Evolutionary conservation across 805 yeast species (phyloP).

Genomic region (Candida tibetensis): DNA sequence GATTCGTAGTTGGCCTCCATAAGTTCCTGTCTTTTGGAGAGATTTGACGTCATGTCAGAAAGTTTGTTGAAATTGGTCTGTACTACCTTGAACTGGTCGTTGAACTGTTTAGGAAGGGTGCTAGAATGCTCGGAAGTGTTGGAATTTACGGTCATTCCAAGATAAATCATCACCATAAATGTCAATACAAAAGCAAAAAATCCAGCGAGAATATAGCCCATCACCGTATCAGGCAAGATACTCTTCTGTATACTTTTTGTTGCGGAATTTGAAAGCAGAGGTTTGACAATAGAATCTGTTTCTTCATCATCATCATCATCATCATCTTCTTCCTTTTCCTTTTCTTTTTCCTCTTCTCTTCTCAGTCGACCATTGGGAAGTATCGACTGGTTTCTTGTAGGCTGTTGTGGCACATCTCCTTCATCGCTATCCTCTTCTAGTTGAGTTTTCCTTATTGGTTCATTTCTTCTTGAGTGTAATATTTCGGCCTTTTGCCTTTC

Average conservation of each 20-base stretch:
- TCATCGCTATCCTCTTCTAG: background rate
- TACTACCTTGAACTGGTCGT: constrained; percentile 1
- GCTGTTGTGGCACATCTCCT: background rate
- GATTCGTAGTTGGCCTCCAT: constrained; percentile 16
- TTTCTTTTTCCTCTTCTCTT: constrained; percentile 1
- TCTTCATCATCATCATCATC: too few species aligned
- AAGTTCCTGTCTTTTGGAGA: constrained; percentile 19
- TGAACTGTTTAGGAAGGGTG: too few species aligned
- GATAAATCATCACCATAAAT: background rate
- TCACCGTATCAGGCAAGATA: background rate
- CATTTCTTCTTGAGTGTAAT: background rate
- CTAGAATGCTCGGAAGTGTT: background rate
- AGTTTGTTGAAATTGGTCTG: constrained; percentile 10
- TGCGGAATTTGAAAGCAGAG: background rate
- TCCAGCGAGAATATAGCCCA: background rate
- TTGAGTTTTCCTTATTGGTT: background rate
- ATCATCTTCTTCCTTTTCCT: constrained; percentile 1
- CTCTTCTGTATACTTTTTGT: background rate
- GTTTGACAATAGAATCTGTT: too few species aligned
- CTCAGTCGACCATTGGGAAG: too few species aligned
- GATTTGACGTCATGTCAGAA: constrained; percentile 12
- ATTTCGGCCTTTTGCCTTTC: too few species aligned
- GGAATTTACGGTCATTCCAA: background rate
- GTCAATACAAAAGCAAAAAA: background rate
- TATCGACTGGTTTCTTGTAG: too few species aligned